Base-by-base conservation (phyloP, 129 eudicot species). In the Centaurea solstitialis region DNA sequence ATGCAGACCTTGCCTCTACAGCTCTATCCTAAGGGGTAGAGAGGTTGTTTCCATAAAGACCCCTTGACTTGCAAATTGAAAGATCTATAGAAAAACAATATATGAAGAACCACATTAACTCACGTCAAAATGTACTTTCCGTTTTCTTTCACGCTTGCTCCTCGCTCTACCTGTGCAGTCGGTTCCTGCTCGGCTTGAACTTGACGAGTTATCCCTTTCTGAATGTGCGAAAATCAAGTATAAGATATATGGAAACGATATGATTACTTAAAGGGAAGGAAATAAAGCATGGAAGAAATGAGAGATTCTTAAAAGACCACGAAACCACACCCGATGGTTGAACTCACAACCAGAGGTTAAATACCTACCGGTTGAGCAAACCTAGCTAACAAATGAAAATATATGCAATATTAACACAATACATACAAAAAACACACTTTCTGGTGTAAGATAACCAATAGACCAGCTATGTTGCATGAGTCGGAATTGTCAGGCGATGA, bases 91-190 rank as follows among this genome's bases (percentile, higher is more conserved):
- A 79, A 45, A 45, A 41, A 70, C 6, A 18, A 53, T 18, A 66
- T 38, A 38, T 68, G 21, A 64, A 70, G 78, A n/a, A 82, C 57
- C 50, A 7, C 13, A 6, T 76, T 75, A 70, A 84, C 88, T 89
- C 74, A 89, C 93, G 79, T 89, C 93, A 80, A 89, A 89, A 84
- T 84, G 93, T 77, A 85, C 84, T 79, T 62, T 89, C 9, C 85
- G 88, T 70, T 82, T 89, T 73, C 85, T 76, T 80, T 79, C 81
- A 6, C 93, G 87, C 79, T 81, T 82, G 85, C 90, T 85, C 73
- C 93, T 87, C 72, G 77, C 84, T 75, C 79, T 78, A 17, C 72
- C 82, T 38, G 67, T 43, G 73, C 33, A 69, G n/a, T 79, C 75
- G 23, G 80, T 39, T 41, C 77, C 86, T 69, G 83, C 74, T 74